Conservation (phyloP, 805 yeast species). For the Saccharomycopsis sp. region DNA sequence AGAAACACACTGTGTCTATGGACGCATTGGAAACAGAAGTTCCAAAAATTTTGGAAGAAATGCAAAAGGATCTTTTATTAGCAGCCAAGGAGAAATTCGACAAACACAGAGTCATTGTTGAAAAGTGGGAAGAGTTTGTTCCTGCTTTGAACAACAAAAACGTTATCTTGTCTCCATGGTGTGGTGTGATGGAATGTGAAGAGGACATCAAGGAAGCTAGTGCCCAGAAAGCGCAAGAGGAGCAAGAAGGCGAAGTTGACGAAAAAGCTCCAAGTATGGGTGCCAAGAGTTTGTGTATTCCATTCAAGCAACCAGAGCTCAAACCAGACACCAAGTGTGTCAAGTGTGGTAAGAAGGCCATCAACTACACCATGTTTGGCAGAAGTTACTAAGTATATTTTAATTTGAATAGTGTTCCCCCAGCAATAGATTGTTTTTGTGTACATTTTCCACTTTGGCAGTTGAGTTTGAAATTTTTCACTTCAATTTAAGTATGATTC, state of each 20-base stretch:
- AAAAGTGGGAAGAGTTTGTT: constrained; percentile 86
- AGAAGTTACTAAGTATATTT: constrained; percentile 56
- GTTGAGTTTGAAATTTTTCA: no score
- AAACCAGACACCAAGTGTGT: constrained; percentile 78
- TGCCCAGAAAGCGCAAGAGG: constrained; percentile 55
- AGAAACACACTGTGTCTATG: constrained; percentile 59
- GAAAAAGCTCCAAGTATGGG: constrained; percentile 99
- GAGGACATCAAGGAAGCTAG: constrained; percentile 93
- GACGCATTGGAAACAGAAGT: constrained; percentile 55
- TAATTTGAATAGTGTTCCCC: no score
- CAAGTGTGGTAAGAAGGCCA: constrained; percentile 68
- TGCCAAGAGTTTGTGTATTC: constrained; percentile 96
- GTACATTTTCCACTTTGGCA: no score
- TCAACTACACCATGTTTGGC: constrained; percentile 90
- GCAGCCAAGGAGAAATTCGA: constrained; percentile 81
- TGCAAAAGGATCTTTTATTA: constrained; percentile 66
- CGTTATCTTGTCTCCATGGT: constrained; percentile 92
- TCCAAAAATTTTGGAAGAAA: constrained; percentile 69
- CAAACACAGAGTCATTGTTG: constrained; percentile 70
- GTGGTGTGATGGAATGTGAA: constrained; percentile 91
- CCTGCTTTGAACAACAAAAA: constrained; percentile 87
- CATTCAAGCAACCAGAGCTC: constrained; percentile 82
- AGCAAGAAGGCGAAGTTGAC: constrained; percentile 76
- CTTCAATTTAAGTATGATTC: background rate
- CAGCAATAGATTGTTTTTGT: no score